Evolutionary conservation across 106 monocot species (phyloP), one percentile per base, ranked within the genome.

Genomic region (Dendrobium chrysotoxum): DNA sequence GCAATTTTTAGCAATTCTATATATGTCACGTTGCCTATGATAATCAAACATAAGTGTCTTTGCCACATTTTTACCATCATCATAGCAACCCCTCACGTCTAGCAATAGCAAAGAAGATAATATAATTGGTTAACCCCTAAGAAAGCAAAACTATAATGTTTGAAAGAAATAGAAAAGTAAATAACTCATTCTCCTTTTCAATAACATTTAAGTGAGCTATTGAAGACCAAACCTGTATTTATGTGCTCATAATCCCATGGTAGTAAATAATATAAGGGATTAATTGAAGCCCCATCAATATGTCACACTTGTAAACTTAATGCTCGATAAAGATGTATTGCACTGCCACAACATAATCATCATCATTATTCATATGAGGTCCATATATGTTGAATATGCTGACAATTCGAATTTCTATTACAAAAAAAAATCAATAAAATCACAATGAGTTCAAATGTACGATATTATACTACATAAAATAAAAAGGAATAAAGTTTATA

Each of bases 1-100:
- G 12, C 46, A 46, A 46, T 46, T 46, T 46, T 12, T 46, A 46
- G 46, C 7, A 46, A 46, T 46, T 46, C 11, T 35, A 35, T 35
- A 3, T 35, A 35, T 35, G 61, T 86, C 92, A 82, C 90, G 90
- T 68, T 93, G 90, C 76, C 90, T 93, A 71, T 93, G 90, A 81
- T 90, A 93, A 81, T 90, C 90, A 78, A 90, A 88, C 90, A 90
- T 90, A 77, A 90, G 81, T 71, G 90, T 90, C 82, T 93, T 90
- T 13, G 92, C 88, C 10, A 93, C 90, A 58, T 90, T 86, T 82
- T 92, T 92, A 28, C 92, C 92, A 85, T 92, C 92, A 85, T 92
- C 92, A 80, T 92, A 92, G 70, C 92, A 90, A 58, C 92, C 90
- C 77, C 88, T 86, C 12, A 92, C 92, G 66, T 90, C 92, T 90